These are phyloP conservation scores for Sclerotinia subarctica DNA, from an alignment of 2,329 filamentous ascomycete genomes.

Conservation along the genomic window DNA sequence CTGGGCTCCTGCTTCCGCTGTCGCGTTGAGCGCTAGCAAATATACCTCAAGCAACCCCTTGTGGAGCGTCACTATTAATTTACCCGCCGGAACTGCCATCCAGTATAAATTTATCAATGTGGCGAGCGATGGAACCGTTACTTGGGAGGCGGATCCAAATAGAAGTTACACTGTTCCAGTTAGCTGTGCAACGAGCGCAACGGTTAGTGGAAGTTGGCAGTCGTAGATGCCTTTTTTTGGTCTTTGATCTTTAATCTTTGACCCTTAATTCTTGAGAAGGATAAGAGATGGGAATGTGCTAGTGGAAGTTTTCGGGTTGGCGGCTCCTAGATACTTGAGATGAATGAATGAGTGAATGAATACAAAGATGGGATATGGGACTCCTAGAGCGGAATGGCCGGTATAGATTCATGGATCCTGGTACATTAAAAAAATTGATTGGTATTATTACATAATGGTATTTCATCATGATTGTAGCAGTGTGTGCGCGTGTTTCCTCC, in stretches of 20 bases:
- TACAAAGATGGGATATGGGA: too few species aligned
- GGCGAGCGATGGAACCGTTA: slow-evolving; percentile 50
- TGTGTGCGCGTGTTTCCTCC: background rate
- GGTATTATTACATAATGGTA: background rate
- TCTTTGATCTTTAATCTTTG: too few species aligned
- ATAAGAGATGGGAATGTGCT: background rate
- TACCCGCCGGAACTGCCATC: slow-evolving; percentile 55
- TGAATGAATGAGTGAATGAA: too few species aligned
- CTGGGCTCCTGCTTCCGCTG: slow-evolving; percentile 56
- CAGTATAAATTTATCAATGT: slow-evolving; percentile 69
- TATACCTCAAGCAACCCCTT: slow-evolving; percentile 60
- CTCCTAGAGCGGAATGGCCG: background rate
- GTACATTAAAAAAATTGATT: background rate
- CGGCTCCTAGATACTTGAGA: background rate
- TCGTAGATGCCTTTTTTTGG: background rate
- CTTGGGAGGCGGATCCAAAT: slow-evolving; percentile 60
- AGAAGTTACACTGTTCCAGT: slow-evolving; percentile 33
- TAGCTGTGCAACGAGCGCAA: slow-evolving; percentile 29
- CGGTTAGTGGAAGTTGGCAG: slow-evolving; percentile 32
- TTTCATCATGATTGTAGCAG: background rate
- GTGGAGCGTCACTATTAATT: slow-evolving; percentile 56
- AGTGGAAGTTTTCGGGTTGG: background rate
- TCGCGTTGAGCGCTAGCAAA: slow-evolving; percentile 54
- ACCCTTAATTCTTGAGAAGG: background rate
- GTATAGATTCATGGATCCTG: background rate